Percentiles rank a stretch among this genome's conserved stretches.
phyloP scores from a whole-genome alignment of 768 basidiomycete genomes.

The Atractiella rhizophila region DNA sequence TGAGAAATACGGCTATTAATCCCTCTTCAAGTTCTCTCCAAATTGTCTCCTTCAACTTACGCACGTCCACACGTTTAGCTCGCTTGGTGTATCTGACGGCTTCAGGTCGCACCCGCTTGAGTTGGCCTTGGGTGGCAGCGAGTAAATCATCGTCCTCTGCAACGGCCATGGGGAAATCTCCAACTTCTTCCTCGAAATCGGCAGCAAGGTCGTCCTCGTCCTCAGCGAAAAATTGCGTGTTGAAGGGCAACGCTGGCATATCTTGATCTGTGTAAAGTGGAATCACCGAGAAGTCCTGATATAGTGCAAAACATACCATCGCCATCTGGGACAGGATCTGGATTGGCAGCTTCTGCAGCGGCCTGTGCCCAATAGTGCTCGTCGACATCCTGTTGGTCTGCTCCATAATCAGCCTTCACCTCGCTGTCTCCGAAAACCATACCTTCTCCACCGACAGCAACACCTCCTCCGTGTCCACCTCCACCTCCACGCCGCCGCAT shows the following conservation, averaged over 20 bases:
- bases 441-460: not conserved
- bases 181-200: slow-evolving; percentile 10
- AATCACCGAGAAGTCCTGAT: too few species aligned
- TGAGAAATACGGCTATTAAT: not conserved
- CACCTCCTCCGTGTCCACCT: not conserved
- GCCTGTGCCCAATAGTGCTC: slow-evolving; percentile 95
- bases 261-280: too few species aligned
- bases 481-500: not conserved
- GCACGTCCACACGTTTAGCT: slow-evolving; percentile 87
- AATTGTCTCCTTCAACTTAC: slow-evolving; percentile 89
- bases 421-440: not conserved
- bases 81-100: slow-evolving; percentile 80
- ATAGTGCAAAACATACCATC: too few species aligned
- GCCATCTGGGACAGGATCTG: slow-evolving; percentile 30
- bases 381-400: slow-evolving; percentile 30
- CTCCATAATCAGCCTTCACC: not conserved
- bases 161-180: slow-evolving; percentile 1
- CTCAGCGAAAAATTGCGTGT: slow-evolving; percentile 80
- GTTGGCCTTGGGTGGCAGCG: slow-evolving; percentile 43
- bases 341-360: slow-evolving; percentile 46
- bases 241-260: slow-evolving; percentile 49
- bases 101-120: slow-evolving; percentile 59
- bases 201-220: slow-evolving; percentile 36
- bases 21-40: slow-evolving; percentile 62
- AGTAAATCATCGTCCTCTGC: slow-evolving; percentile 66